Evolutionary conservation across 441 rosid genomes (phyloP).

Genomic region (Mallotus repandus): DNA sequence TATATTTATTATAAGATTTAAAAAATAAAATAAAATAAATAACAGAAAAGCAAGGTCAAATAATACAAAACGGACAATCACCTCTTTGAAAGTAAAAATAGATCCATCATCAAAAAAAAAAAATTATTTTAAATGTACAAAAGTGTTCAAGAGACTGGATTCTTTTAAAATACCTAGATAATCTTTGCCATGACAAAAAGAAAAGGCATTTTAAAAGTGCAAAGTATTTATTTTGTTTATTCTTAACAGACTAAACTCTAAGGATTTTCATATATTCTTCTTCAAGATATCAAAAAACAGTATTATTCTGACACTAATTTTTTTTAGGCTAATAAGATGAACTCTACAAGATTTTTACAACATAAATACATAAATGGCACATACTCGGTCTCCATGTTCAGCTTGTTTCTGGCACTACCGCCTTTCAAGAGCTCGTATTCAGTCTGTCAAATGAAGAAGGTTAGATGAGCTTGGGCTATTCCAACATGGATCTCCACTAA

Average conservation of each 20-base stretch:
- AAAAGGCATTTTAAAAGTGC: neutral
- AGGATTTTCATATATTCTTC: neutral
- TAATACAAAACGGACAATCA: neutral
- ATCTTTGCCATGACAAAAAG: neutral
- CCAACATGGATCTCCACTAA: neutral
- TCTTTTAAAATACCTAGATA: neutral
- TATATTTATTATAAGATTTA: neutral
- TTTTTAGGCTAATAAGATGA: conserved; percentile 9
- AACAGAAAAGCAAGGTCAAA: neutral
- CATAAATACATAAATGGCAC: conserved; percentile 30
- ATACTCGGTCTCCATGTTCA: conserved; percentile 80
- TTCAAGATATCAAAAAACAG: neutral
- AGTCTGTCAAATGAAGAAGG: conserved; percentile 51
- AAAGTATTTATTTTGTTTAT: neutral
- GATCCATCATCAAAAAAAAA: neutral
- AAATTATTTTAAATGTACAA: neutral
- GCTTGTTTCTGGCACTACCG: conserved; percentile 64
- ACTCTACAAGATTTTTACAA: conserved; percentile 15
- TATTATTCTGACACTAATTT: neutral
- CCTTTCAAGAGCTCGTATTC: conserved; percentile 69
- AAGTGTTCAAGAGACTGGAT: neutral
- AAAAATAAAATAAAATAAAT: neutral
- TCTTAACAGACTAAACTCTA: neutral
- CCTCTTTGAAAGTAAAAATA: neutral
- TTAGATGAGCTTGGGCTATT: conserved; percentile 1